Evolutionary conservation across 805 yeast species (phyloP), one percentile per base, ranked within the genome.

Genomic region (Gaillardinia entomophila): DNA sequence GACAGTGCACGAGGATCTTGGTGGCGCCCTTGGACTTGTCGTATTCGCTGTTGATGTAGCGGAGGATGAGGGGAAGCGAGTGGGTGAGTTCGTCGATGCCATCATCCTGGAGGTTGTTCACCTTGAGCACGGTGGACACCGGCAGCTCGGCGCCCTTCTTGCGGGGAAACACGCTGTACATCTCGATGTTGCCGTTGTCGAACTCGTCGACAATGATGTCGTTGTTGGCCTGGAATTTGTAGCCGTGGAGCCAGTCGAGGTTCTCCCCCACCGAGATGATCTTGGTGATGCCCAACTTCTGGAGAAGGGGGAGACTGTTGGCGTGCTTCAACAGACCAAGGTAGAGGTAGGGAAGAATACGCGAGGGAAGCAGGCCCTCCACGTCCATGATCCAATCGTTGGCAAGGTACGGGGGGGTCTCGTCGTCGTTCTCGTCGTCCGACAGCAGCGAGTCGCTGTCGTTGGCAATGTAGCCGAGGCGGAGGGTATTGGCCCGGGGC

Each of bases 271-370:
- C 96, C 2, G 92, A 80, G 11, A 90, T 79, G 10, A 90, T 71
- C 36, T 83, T 75, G 12, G 68, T 72, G 36, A 90, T 86, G 0
- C 85, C 87, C 10, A 90, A 58, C 34, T 69, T 70, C 18, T 62
- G 56, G 34, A 90, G 61, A 42, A 90, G 55, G 2, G 76, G 73
- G 4, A 81, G 68, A 42, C 79, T 75, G 35, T 77, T 78, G 3
- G 97, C 97, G 60, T 90, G 96, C 29, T 60, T 73, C 34, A 88
- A 62, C 3, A 92, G 80, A 1, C 97, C 97, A 33, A 90, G 63
- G 49, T 88, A 90, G 39, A 90, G 55, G 55, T 89, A 89, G 1
- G 90, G 84, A 33, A 89, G 57, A 3, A 90, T 81, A 32, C 84
- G 63, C 0, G 96, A 87, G 1, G 97, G 97, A 16, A 90, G 51